Conservation (phyloP, 73 alveolate genomes). For the Paramecium primaurelia region DNA sequence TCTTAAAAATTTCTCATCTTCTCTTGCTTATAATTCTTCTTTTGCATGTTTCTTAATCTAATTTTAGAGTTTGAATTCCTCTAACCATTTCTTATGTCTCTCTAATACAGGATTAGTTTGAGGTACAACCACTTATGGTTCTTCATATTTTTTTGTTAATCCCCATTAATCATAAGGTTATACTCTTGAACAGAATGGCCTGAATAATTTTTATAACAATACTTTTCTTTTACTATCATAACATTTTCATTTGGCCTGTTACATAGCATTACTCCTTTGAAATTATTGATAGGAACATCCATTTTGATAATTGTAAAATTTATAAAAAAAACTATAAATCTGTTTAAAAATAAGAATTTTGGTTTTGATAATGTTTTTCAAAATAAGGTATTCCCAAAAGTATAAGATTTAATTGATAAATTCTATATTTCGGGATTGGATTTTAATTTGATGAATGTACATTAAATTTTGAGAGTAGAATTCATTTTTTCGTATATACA, state of each 20-base stretch:
- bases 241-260: conserved; percentile 85
- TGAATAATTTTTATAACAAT: conserved; percentile 16
- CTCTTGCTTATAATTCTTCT: conserved; percentile 61
- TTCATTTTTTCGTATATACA: not conserved
- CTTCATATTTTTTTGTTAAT: conserved; percentile 61
- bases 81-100: conserved; percentile 66
- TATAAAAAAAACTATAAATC: not conserved
- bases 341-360: not conserved
- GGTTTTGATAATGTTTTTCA: too few species aligned
- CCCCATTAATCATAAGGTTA: conserved; percentile 79
- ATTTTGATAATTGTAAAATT: not conserved
- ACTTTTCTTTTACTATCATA: conserved; percentile 64
- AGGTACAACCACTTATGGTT: not conserved
- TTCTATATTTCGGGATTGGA: conserved; percentile 50
- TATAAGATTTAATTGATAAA: not conserved
- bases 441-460: conserved; percentile 25
- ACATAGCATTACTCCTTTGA: conserved; percentile 94
- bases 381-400: not conserved
- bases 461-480: too few species aligned
- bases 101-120: conserved; percentile 49
- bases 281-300: conserved; percentile 64
- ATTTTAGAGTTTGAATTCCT: conserved; percentile 62
- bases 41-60: conserved; percentile 69
- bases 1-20: conserved; percentile 62
- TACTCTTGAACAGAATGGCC: conserved; percentile 86